Percentiles rank a stretch among this genome's conserved stretches.
Conservation (phyloP, 176 grass and related monocot genomes). For the Musa itinerans region DNA sequence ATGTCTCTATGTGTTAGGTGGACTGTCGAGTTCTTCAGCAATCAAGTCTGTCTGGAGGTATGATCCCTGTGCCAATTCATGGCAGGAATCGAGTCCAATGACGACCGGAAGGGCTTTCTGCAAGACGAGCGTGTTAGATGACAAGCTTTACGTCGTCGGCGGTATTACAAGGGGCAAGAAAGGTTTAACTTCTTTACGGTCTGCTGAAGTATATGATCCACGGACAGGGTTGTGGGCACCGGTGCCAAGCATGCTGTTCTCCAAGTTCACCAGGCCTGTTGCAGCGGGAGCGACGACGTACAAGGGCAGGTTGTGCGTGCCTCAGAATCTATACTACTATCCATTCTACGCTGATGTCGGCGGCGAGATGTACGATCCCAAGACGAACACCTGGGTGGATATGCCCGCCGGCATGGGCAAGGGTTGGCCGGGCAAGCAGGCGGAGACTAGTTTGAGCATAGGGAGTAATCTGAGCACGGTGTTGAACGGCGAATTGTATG, state of each 20-base stretch:
- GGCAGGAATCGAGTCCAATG: slow-evolving; percentile 66
- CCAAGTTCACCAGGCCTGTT: slow-evolving; percentile 65
- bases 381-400: slow-evolving; percentile 45
- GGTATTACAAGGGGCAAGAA: slow-evolving; percentile 40
- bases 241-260: slow-evolving; percentile 61
- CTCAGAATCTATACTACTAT: slow-evolving; percentile 77
- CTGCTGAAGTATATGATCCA: slow-evolving; percentile 78
- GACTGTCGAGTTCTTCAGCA: slow-evolving; percentile 42
- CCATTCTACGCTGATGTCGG: slow-evolving; percentile 67
- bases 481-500: slow-evolving; percentile 51
- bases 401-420: slow-evolving; percentile 74
- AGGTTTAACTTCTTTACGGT: slow-evolving; percentile 45
- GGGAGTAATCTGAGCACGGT: slow-evolving; percentile 58
- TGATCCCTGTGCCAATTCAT: slow-evolving; percentile 54
- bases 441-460: slow-evolving; percentile 43
- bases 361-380: slow-evolving; percentile 65
- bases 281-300: slow-evolving; percentile 52
- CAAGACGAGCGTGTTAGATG: slow-evolving; percentile 55
- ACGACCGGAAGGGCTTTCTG: slow-evolving; percentile 49
- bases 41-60: slow-evolving; percentile 57
- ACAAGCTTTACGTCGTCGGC: slow-evolving; percentile 79
- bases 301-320: slow-evolving; percentile 60
- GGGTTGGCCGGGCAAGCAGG: slow-evolving; percentile 77
- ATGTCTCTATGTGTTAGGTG: slow-evolving; percentile 68
- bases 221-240: slow-evolving; percentile 39